Percentiles rank a stretch among this genome's conserved stretches.
Conservation (phyloP, 2,329 filamentous ascomycete genomes). For the Huntiella savannae region DNA sequence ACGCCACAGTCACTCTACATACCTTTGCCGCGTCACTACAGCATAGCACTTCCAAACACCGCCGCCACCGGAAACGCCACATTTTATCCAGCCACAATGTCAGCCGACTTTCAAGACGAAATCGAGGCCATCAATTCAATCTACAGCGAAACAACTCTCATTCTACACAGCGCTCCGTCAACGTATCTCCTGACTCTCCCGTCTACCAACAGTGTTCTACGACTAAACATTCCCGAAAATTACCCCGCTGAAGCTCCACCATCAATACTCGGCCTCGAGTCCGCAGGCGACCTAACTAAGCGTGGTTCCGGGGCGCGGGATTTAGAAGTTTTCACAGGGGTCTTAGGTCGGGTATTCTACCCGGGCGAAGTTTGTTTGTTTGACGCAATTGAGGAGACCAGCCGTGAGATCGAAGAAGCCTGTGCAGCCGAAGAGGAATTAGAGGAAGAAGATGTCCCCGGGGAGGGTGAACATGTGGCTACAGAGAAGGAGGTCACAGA, state of each 20-base stretch:
- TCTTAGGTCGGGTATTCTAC: slow-evolving; percentile 47
- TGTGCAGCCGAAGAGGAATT: slow-evolving; percentile 12
- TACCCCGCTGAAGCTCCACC: slow-evolving; percentile 61
- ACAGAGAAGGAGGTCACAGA: slow-evolving; percentile 11
- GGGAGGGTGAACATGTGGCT: not conserved
- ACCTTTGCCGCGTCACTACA: no score
- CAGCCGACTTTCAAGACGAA: slow-evolving; percentile 49
- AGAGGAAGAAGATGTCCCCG: slow-evolving; percentile 9
- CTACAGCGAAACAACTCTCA: slow-evolving; percentile 50
- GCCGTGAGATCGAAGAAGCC: slow-evolving; percentile 22
- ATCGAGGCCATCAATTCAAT: slow-evolving; percentile 71
- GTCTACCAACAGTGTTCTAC: slow-evolving; percentile 34
- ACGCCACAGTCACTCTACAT: no score
- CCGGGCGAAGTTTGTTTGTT: slow-evolving; percentile 71
- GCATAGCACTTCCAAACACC: no score
- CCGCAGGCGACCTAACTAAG: slow-evolving; percentile 46
- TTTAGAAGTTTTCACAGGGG: slow-evolving; percentile 47
- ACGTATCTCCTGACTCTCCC: slow-evolving; percentile 48
- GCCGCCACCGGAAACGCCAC: no score
- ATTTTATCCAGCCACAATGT: slow-evolving; percentile 21
- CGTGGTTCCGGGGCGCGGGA: slow-evolving; percentile 55
- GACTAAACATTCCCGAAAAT: slow-evolving; percentile 46
- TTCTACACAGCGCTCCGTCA: slow-evolving; percentile 20
- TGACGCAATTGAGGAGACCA: slow-evolving; percentile 67
- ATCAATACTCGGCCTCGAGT: slow-evolving; percentile 57